phyloP scores from a whole-genome alignment of 2,329 filamentous ascomycete species.

The Calonectria naviculata region DNA sequence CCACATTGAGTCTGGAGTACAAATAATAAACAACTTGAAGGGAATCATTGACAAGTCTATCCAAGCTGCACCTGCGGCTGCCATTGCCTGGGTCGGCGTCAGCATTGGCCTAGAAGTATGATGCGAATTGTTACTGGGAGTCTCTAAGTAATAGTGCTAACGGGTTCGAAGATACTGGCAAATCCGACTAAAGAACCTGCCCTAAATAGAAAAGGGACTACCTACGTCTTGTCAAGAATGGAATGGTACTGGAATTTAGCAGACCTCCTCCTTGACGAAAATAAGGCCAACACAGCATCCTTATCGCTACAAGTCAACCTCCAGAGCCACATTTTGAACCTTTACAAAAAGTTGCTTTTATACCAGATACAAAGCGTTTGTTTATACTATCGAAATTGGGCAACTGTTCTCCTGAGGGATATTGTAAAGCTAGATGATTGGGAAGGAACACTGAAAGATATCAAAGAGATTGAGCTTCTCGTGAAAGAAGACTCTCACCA shows the following conservation, averaged over 20 bases:
- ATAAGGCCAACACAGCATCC: conserved; percentile 25
- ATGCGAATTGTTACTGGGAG: neutral
- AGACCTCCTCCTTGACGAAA: conserved; percentile 39
- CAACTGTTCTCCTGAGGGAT: conserved; percentile 41
- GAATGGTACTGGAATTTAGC: conserved; percentile 51
- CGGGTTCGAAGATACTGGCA: conserved; percentile 39
- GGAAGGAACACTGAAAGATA: conserved; percentile 39
- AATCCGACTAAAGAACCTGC: conserved; percentile 41
- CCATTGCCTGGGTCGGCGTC: conserved; percentile 49
- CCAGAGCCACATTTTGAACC: conserved; percentile 42
- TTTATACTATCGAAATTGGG: conserved; percentile 46
- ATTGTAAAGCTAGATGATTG: conserved; percentile 48
- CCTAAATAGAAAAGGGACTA: conserved; percentile 46
- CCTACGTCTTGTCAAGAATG: conserved; percentile 50
- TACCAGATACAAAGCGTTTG: conserved; percentile 55
- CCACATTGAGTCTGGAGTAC: neutral
- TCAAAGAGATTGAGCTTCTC: conserved; percentile 41
- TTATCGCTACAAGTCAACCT: conserved; percentile 35
- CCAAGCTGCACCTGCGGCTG: conserved; percentile 44
- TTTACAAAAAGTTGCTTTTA: conserved; percentile 53
- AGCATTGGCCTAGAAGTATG: conserved; percentile 48
- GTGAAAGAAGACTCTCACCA: conserved; percentile 16
- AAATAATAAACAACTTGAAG: neutral
- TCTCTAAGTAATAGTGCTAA: neutral
- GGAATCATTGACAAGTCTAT: conserved; percentile 32